Percentiles rank a stretch among this genome's conserved stretches.
Conservation (phyloP, 2,329 filamentous ascomycete species). For the Zasmidium citrigriseum region DNA sequence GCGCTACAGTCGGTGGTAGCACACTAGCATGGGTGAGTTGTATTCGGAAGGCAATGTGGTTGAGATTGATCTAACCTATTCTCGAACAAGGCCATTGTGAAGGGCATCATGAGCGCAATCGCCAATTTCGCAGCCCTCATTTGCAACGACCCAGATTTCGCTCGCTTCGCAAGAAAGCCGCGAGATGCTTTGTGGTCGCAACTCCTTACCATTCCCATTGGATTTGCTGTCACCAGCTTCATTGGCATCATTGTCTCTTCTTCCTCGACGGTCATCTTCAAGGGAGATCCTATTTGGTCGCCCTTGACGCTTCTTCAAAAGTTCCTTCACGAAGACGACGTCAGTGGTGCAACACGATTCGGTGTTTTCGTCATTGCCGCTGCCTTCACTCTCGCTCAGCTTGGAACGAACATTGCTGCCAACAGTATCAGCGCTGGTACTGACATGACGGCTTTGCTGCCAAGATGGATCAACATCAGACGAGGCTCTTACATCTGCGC, state of each 20-base stretch:
- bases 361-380: slow-evolving; percentile 53
- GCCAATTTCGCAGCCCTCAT: slow-evolving; percentile 91
- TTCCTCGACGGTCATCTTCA: slow-evolving; percentile 45
- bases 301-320: slow-evolving; percentile 39
- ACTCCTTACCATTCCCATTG: slow-evolving; percentile 56
- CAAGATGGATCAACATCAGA: slow-evolving; percentile 66
- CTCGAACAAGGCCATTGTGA: slow-evolving; percentile 77
- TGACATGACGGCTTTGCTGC: slow-evolving; percentile 55
- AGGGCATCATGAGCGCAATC: slow-evolving; percentile 84
- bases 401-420: slow-evolving; percentile 61
- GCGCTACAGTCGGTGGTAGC: slow-evolving; percentile 63
- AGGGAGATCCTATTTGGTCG: slow-evolving; percentile 41
- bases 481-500: slow-evolving; percentile 87
- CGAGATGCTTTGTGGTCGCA: slow-evolving; percentile 79
- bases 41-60: no score
- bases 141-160: slow-evolving; percentile 59
- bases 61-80: no score
- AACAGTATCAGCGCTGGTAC: slow-evolving; percentile 57
- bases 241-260: slow-evolving; percentile 56
- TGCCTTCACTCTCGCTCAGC: slow-evolving; percentile 50
- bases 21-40: slow-evolving; percentile 79
- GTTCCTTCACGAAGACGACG: slow-evolving; percentile 44
- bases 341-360: slow-evolving; percentile 48
- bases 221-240: slow-evolving; percentile 70
- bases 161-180: slow-evolving; percentile 77